A percentile compares a stretch with the other conserved stretches of the same genome.
Conservation (phyloP, 768 basidiomycete genomes). For the Phlebiopsis flavidoalba region DNA sequence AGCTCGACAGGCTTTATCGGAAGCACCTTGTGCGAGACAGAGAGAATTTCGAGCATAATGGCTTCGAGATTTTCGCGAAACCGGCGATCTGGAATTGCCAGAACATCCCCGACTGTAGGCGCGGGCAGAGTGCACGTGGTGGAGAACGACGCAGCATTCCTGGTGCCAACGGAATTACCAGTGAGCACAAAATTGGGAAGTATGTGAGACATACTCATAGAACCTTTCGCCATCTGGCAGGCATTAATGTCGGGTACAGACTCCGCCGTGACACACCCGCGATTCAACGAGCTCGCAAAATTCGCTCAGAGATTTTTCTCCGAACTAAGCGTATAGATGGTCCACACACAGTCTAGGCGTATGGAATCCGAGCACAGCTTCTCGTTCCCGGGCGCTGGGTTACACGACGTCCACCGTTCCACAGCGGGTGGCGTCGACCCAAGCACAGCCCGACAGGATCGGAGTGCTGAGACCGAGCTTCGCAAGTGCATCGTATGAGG, state of each 20-base stretch:
- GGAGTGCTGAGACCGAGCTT: not conserved
- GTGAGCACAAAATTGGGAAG: not conserved
- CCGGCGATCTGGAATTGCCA: constrained; percentile 14
- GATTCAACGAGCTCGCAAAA: constrained; percentile 18
- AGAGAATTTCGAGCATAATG: constrained; percentile 27
- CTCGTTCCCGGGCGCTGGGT: constrained; percentile 23
- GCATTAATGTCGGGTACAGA: constrained; percentile 21
- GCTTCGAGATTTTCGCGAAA: constrained; percentile 14
- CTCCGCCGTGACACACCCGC: constrained; percentile 19
- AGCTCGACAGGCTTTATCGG: constrained; percentile 5
- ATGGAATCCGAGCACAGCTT: constrained; percentile 23
- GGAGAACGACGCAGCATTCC: constrained; percentile 29
- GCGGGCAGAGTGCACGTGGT: constrained; percentile 25
- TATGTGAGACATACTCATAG: constrained; percentile 19
- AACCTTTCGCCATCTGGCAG: constrained; percentile 27
- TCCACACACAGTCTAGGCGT: not conserved
- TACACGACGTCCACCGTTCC: constrained; percentile 22
- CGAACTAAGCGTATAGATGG: not conserved
- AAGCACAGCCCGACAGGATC: constrained; percentile 29
- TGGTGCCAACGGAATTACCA: constrained; percentile 2
- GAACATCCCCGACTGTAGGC: constrained; percentile 20
- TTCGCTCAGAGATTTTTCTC: constrained; percentile 8
- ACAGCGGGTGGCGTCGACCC: constrained; percentile 28
- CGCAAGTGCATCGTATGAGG: constrained; percentile 9
- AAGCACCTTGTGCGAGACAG: constrained; percentile 22